Evolutionary conservation across 768 basidiomycete genomes (phyloP), one percentile per base, ranked within the genome.

Genomic region (Fibroporia radiculosa): DNA sequence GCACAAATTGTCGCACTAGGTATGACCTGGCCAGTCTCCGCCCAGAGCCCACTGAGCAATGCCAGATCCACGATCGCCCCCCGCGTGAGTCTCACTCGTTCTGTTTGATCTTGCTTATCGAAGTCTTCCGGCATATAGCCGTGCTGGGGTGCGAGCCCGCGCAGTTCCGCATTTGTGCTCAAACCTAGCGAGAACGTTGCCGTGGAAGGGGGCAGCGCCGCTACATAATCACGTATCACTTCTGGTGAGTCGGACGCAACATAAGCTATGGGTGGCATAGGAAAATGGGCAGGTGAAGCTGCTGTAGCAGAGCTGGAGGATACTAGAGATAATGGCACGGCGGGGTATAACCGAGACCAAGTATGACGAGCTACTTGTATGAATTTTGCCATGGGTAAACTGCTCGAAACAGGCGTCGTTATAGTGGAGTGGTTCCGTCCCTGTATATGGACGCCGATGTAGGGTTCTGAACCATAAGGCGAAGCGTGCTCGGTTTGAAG

Each of bases 41-140:
- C 59, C 84, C 84, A 86, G 32, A 78, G 54, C 13, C 84, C 84
- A 44, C 71, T 75, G 20, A 84, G 48, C 55, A 84, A 48, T 10
- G 84, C 83, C 48, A 84, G 72, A 59, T 86, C 84, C 5, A 84
- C 74, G 37, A 86, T 57, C 69, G 79, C 75, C 1, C 83, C 84
- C 38, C 67, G 69, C 14, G 82, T 84, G 22, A 74, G 68, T n/a
- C 54, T 55, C 13, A 73, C 59, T 44, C 80, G 63, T 36, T 68
- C 66, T 27, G 62, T 62, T 6, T 60, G 45, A n/a, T 60, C 53
- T 18, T 77, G 52, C 32, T 55, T 44, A 40, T 68, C 57, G 50
- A 80, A 85, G 25, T 70, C 62, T 19, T 62, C 57, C 61, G 83
- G 82, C 25, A 67, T 62, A 53, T 85, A 85, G 37, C 72, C 74